These are phyloP conservation scores for Auricularia cornea DNA, from an alignment of 768 basidiomycete species.

Conservation along the genomic window DNA sequence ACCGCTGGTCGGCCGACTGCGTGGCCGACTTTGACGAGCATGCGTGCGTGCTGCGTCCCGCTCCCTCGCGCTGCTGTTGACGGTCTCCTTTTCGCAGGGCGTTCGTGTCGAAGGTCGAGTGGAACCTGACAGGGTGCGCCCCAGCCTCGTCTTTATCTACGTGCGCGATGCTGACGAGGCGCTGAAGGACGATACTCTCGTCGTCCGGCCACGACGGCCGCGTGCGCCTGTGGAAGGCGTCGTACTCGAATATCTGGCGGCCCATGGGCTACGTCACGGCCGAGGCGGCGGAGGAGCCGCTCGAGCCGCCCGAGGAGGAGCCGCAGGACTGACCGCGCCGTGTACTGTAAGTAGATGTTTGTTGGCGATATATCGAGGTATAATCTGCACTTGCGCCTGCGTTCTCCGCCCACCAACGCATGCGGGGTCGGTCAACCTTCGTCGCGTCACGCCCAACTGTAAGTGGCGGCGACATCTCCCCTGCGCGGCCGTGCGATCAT, in stretches of 20 bases:
- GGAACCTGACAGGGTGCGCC: constrained; percentile 80
- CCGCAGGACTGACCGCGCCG: constrained; percentile 19
- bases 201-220: constrained; percentile 79
- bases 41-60: constrained; percentile 36
- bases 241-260: constrained; percentile 77
- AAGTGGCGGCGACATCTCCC: not conserved
- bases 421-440: no score
- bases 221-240: constrained; percentile 78
- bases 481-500: not conserved
- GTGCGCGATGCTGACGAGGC: not conserved
- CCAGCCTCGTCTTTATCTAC: not conserved
- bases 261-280: constrained; percentile 75
- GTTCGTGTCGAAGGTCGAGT: constrained; percentile 78
- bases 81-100: constrained; percentile 34
- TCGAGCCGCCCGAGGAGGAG: constrained; percentile 24
- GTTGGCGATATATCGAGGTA: no score
- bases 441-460: no score
- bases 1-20: constrained; percentile 61
- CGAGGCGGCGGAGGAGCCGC: constrained; percentile 50
- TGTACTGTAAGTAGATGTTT: no score
- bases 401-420: no score
- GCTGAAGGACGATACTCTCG: constrained; percentile 63
- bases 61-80: not conserved
- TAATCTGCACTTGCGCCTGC: no score
- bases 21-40: constrained; percentile 88